Evolutionary conservation across 768 basidiomycete genomes (phyloP), one percentile per base, ranked within the genome.

Genomic region (Pisolithus sp.): DNA sequence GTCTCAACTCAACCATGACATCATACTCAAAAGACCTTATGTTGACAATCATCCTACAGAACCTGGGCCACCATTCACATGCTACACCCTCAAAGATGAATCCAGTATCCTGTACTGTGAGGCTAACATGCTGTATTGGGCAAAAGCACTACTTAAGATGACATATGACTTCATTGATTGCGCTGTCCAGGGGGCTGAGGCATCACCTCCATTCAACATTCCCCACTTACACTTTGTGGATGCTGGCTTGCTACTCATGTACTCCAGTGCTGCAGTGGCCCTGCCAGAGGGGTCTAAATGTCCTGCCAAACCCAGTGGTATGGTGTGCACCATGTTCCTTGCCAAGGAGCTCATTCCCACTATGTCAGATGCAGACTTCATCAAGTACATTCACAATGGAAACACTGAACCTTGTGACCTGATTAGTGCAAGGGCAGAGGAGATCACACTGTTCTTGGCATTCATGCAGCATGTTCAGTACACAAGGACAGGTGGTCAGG

Each of bases 71-170:
- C 41, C 26, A 6, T 47, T 36, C 17, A 36, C 10, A 1, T 17
- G 50, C 0, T 43, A 10, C 10, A 8, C n/a, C 13, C 7, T 50
- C 10, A 34, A 34, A 34, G 31, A 34, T 5, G 31, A 34, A 4
- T 34, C 31, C 12, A 34, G 12, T 15, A 34, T 34, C 1, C 31
- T 34, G 4, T 34, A 34, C 5, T 12, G 13, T 3, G 31, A 34
- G 12, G 31, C 31, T 0, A 57, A 57, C 15, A 6, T 55, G 7
- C 34, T 54, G 15, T 55, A 51, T 26, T 58, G 57, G 57, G 46
- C 51, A 6, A 34, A 48, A 12, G 38, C 51, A 5, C 28, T 58
- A 1, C 37, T 58, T 3, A 39, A 48, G 34, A 38, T 53, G 28
- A 55, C 46, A 1, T 58, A 55, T 17, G 24, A 44, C 10, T 53